phyloP scores from a whole-genome alignment of 1,139 yeast genomes.

The Candida pseudoviswanathii region DNA sequence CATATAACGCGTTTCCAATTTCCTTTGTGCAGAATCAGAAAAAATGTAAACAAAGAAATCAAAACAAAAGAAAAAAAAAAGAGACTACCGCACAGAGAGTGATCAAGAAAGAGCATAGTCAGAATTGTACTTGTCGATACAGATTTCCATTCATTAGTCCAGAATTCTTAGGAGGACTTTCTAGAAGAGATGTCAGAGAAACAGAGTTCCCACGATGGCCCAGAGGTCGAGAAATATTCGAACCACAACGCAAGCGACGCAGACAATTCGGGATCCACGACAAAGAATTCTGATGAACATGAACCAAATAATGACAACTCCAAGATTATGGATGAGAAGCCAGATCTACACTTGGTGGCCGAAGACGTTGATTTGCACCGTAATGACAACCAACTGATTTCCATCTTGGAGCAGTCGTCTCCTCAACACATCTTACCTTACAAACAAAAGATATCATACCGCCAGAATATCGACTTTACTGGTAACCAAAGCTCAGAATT shows the following conservation, averaged over 20 bases:
- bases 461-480: slow-evolving; percentile 36
- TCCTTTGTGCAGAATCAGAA: background rate
- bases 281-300: slow-evolving; percentile 1
- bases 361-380: background rate
- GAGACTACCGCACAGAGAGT: background rate
- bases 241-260: background rate
- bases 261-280: slow-evolving; percentile 5
- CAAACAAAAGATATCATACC: slow-evolving; percentile 33
- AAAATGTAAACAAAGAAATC: slow-evolving; percentile 1
- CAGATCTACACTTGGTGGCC: background rate
- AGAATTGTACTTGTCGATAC: too few species aligned
- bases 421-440: slow-evolving; percentile 20
- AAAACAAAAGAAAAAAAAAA: background rate
- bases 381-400: slow-evolving; percentile 4
- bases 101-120: too few species aligned
- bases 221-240: background rate
- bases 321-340: background rate
- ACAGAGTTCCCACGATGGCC: background rate
- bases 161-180: too few species aligned
- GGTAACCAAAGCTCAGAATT: slow-evolving; percentile 17
- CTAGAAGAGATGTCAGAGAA: too few species aligned
- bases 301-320: background rate
- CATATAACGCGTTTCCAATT: background rate
- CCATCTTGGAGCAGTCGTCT: slow-evolving; percentile 12
- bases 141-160: too few species aligned